A percentile compares a stretch with the other conserved stretches of the same genome.
These are phyloP conservation scores for Zygoascus bituminiphila DNA, from an alignment of 805 yeast genomes.

Conservation along the genomic window DNA sequence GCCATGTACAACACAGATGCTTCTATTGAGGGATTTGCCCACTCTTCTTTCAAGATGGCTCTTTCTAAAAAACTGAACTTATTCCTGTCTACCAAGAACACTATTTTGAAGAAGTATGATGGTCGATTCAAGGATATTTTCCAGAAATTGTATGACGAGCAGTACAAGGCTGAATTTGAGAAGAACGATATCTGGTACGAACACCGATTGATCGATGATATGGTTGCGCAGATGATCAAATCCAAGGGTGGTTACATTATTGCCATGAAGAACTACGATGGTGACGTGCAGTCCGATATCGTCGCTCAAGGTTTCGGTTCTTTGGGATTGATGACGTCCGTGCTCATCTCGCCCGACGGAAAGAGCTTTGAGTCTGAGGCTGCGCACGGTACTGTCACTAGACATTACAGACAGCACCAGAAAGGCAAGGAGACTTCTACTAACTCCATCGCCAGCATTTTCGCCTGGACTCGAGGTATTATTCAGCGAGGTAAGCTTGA, in stretches of 20 bases:
- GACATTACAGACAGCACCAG: slow-evolving; percentile 94
- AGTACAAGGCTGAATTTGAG: slow-evolving; percentile 67
- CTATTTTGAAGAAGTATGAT: slow-evolving; percentile 88
- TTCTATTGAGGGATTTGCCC: slow-evolving; percentile 87
- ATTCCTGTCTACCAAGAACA: slow-evolving; percentile 87
- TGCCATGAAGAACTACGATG: slow-evolving; percentile 97
- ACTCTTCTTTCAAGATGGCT: slow-evolving; percentile 83
- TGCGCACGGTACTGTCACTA: slow-evolving; percentile 98
- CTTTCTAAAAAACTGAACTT: slow-evolving; percentile 67
- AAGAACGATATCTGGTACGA: slow-evolving; percentile 86
- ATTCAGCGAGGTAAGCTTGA: slow-evolving; percentile 89
- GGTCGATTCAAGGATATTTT: slow-evolving; percentile 94
- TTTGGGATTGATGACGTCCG: slow-evolving; percentile 94
- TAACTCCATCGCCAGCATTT: slow-evolving; percentile 93
- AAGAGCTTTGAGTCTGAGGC: slow-evolving; percentile 94
- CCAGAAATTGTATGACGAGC: slow-evolving; percentile 64
- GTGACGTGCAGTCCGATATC: slow-evolving; percentile 93
- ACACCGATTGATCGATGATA: slow-evolving; percentile 93
- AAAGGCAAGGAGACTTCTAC: slow-evolving; percentile 96
- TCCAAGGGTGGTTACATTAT: slow-evolving; percentile 91
- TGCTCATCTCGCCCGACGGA: slow-evolving; percentile 94
- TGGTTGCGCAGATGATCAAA: slow-evolving; percentile 98
- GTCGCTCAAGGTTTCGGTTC: slow-evolving; percentile 99
- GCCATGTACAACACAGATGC: slow-evolving; percentile 95
- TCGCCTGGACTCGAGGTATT: slow-evolving; percentile 94